These are phyloP conservation scores for Naganishia friedmannii DNA, from an alignment of 768 basidiomycete species.

Conservation along the genomic window DNA sequence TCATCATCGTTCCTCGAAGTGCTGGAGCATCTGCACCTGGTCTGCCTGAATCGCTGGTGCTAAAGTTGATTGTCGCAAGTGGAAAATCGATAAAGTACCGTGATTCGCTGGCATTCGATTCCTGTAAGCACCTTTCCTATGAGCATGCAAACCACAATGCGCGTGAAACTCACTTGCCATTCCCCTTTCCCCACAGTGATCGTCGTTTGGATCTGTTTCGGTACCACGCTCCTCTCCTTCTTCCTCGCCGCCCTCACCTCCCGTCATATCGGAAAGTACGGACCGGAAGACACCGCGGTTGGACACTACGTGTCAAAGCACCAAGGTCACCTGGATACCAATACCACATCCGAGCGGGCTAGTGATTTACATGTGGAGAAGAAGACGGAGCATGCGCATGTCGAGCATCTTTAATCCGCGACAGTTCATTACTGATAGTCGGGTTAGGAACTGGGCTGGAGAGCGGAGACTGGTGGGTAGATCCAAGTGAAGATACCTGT, in stretches of 20 bases:
- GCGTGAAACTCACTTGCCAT: background rate
- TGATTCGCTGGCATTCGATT: slow-evolving; percentile 26
- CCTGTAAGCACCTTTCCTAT: slow-evolving; percentile 5
- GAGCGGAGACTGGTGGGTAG: background rate
- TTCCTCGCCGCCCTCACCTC: slow-evolving; percentile 24
- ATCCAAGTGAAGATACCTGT: background rate
- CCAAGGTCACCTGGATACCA: background rate
- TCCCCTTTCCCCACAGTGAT: slow-evolving; percentile 11
- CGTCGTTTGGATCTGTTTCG: slow-evolving; percentile 30
- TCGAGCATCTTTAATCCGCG: background rate
- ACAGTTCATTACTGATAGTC: background rate
- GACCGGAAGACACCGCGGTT: slow-evolving; percentile 26
- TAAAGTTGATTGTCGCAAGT: slow-evolving; percentile 1
- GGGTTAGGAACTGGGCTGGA: background rate
- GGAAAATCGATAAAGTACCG: slow-evolving; percentile 25
- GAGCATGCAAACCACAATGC: background rate
- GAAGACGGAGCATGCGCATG: slow-evolving; percentile 10
- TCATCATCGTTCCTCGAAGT: slow-evolving; percentile 26
- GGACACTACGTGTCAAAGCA: slow-evolving; percentile 25
- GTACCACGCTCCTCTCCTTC: slow-evolving; percentile 24
- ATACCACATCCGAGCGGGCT: background rate
- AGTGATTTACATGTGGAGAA: background rate
- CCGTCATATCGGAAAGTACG: slow-evolving; percentile 26
- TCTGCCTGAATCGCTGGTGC: slow-evolving; percentile 1
- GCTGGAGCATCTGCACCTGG: slow-evolving; percentile 20